Percentiles rank a stretch among this genome's conserved stretches.
phyloP scores from a whole-genome alignment of 495 filamentous ascomycete genomes.

The Daldinia bambusicola region DNA sequence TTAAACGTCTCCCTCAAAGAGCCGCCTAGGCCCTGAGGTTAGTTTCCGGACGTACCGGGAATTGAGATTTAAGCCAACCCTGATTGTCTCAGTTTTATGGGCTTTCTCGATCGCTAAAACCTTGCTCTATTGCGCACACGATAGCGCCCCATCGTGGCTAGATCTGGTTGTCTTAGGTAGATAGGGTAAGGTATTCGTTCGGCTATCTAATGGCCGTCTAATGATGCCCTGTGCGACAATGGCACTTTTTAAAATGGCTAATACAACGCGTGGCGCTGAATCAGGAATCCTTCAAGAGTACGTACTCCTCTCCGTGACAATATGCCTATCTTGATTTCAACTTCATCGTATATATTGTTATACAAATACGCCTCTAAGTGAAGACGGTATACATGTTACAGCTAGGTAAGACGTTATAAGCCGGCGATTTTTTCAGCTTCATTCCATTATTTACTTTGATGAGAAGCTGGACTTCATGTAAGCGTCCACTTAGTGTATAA shows the following conservation, averaged over 20 bases:
- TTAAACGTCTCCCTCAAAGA: constrained; percentile 5
- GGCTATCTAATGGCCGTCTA: not conserved
- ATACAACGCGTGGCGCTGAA: constrained; percentile 6
- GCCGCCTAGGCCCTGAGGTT: constrained; percentile 12
- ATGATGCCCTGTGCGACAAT: not conserved
- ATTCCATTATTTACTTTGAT: not conserved
- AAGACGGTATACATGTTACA: not conserved
- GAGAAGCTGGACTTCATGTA: not conserved
- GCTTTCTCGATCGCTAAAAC: constrained; percentile 4
- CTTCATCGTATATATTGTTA: not conserved
- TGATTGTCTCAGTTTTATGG: constrained; percentile 8
- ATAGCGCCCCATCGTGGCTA: constrained; percentile 4
- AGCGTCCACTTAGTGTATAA: constrained; percentile 4
- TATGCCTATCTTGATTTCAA: not conserved
- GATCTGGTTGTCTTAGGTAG: not conserved
- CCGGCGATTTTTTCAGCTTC: constrained; percentile 3
- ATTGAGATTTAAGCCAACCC: constrained; percentile 5
- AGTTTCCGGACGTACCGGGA: constrained; percentile 8
- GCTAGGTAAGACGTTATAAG: not conserved
- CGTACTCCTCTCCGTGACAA: not conserved
- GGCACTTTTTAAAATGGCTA: not conserved
- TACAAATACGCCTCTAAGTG: not conserved
- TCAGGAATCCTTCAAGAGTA: not conserved
- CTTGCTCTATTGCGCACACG: not conserved
- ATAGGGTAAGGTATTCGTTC: too few relatives aligned